Base-by-base conservation (phyloP, 2,329 filamentous ascomycete species). In the Aspergillus glaucus region DNA sequence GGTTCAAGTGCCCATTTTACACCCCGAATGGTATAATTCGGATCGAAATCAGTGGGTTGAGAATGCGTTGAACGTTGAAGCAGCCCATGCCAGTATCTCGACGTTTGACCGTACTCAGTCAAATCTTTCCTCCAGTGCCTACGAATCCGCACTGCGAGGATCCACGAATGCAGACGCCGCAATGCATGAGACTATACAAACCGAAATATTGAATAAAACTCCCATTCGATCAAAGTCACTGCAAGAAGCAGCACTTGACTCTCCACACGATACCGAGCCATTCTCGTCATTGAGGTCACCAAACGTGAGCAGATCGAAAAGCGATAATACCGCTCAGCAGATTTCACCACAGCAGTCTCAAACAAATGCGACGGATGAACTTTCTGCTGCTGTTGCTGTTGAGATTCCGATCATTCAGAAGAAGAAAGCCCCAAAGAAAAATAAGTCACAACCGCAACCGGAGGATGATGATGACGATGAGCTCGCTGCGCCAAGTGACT, bases 191-290 rank as follows among this genome's bases (percentile, higher is more conserved):
- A 50, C 50, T n/a, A 21, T 50, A 7, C 39, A 45, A 8, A 51
- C 44, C 6, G 50, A 51, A 7, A 24, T n/a, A 12, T 26, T 34
- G 19, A 60, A 49, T 21, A 55, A 53, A 41, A 55, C 40, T 3
- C 39, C 48, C 3, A 51, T 56, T 22, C 55, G 62, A 32, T 59
- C 59, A 17, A 59, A 63, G 41, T 61, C 63, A 4, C 50, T 64
- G 41, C 62, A 63, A 45, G 46, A 50, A 15, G 9, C 15, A 4
- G 48, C 55, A 9, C 45, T 49, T n/a, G 60, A 58, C 43, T 71
- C 68, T 3, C 66, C 67, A 6, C 67, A 68, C 40, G 69, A 71
- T 44, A 72, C 70, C 2, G 62, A 70, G 40, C 68, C 67, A 19
- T 58, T 70, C 30, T 71, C 68, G 9, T 71, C 69, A 6, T 50